Evolutionary conservation across 192 early-diverging fungal genomes (phyloP).

Genomic region (Gamsiella multidivaricata): DNA sequence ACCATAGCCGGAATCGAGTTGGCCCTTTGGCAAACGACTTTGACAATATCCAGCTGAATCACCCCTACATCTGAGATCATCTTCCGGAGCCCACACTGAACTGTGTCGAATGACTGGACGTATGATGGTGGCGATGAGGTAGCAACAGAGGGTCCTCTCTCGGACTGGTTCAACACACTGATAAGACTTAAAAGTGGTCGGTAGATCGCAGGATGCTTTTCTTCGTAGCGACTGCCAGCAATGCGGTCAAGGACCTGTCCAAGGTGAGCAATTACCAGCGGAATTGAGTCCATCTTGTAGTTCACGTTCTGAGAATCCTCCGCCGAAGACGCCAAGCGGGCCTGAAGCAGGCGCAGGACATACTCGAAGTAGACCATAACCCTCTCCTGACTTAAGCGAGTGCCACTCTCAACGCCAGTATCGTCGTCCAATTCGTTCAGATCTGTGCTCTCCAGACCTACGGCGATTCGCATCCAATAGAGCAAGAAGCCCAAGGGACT

Average conservation of each 20-base stretch:
- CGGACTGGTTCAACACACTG: constrained; percentile 35
- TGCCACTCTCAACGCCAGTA: not conserved
- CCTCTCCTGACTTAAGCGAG: constrained; percentile 9
- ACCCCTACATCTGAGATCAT: constrained; percentile 26
- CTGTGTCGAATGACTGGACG: constrained; percentile 22
- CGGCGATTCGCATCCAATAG: constrained; percentile 47
- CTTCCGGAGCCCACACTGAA: constrained; percentile 13
- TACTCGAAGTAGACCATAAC: constrained; percentile 39
- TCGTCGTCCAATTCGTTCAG: constrained; percentile 13
- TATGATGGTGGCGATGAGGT: not conserved
- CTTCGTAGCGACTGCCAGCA: constrained; percentile 12
- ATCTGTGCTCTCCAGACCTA: constrained; percentile 32
- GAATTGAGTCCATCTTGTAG: constrained; percentile 29
- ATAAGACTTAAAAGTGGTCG: constrained; percentile 21
- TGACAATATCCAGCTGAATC: constrained; percentile 39
- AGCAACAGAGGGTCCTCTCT: not conserved
- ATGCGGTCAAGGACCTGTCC: constrained; percentile 39
- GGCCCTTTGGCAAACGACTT: constrained; percentile 20
- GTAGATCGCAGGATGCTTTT: constrained; percentile 22
- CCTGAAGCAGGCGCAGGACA: constrained; percentile 25
- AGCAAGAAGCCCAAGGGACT: constrained; percentile 28
- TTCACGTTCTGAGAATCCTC: constrained; percentile 45
- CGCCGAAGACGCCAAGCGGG: constrained; percentile 34
- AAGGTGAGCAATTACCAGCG: constrained; percentile 18
- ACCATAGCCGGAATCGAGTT: constrained; percentile 47